Percentiles rank a stretch among this genome's conserved stretches.
Evolutionary conservation across 2,329 filamentous ascomycete genomes (phyloP).

Genomic region (Onygena corvina): DNA sequence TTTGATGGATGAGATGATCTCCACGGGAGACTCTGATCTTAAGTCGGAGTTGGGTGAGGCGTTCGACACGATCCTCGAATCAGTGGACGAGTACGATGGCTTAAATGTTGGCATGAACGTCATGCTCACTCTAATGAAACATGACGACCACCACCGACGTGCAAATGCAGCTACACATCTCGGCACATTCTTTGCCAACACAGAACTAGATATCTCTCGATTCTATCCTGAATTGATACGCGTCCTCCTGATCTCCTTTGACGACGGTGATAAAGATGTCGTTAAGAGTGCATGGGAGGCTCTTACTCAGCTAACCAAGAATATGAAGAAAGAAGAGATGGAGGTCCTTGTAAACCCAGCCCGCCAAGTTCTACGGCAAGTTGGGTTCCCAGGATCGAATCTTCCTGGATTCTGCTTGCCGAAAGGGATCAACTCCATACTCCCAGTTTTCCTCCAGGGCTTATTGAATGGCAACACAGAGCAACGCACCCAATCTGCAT

Average conservation of each 20-base stretch:
- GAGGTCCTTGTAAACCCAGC: conserved; percentile 80
- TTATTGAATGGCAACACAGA: conserved; percentile 92
- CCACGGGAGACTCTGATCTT: conserved; percentile 59
- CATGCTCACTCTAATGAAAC: conserved; percentile 73
- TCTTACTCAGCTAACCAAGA: conserved; percentile 74
- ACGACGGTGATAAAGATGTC: conserved; percentile 69
- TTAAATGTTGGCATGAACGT: conserved; percentile 93
- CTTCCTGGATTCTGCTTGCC: conserved; percentile 79
- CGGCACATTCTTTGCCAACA: conserved; percentile 69
- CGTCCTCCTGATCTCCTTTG: conserved; percentile 79
- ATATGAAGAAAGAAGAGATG: conserved; percentile 94
- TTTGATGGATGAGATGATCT: conserved; percentile 82
- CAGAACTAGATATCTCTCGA: conserved; percentile 78
- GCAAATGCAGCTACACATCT: conserved; percentile 67
- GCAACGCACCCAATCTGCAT: conserved; percentile 78
- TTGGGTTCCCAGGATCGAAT: conserved; percentile 74
- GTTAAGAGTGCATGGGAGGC: conserved; percentile 85
- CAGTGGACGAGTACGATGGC: conserved; percentile 91
- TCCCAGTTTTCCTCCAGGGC: conserved; percentile 95
- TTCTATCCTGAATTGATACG: conserved; percentile 95
- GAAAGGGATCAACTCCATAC: conserved; percentile 90
- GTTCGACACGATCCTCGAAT: conserved; percentile 80
- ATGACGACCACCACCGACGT: conserved; percentile 80
- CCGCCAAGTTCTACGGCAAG: conserved; percentile 70
- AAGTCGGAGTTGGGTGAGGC: conserved; percentile 61